Base-by-base conservation (phyloP, 495 filamentous ascomycete genomes). In the Aspergillus nanangensis region DNA sequence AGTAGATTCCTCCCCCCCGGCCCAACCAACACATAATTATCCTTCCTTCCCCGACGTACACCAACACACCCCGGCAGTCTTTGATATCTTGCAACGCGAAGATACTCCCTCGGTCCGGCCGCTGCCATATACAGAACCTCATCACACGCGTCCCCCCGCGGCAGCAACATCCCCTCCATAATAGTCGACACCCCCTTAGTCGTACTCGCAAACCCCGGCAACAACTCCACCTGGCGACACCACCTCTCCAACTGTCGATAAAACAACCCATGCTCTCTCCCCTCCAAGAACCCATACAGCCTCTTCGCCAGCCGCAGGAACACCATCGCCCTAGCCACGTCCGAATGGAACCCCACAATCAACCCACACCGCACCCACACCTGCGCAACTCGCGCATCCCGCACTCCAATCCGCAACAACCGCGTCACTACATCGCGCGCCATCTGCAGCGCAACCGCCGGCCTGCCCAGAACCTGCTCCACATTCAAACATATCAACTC, bases 281-380 rank as follows among this genome's bases (percentile, higher is more conserved):
- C 39, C 39, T 41, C 19, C 11, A 41, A 15, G 3, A 25, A n/a
- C 21, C 18, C 23, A 22, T 14, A 8, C 3, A 34, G 5, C 11
- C 35, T 14, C 1, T 25, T 21, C 18, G 15, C 18, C 25, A 41
- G 29, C n/a, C 23, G 3, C 1, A 58, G 45, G 37, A 58, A 58
- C 24, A 35, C 41, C 1, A 39, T 7, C 4, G 51, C 45, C 13
- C 55, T 48, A 0, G 45, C 55, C 8, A 55, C 4, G 15, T 58
- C 55, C 1, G 48, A 52, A 29, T 58, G 55, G 17, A 41, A 42
- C 3, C 24, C 48, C 10, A 48, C 51, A 24, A 58, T 45, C 10
- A 58, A 1, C 9, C 44, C 55, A 19, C 51, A 55, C 14, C 51
- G 44, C 2, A 18, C 14, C 51, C 48, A 55, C 14, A 52, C 13